These are phyloP conservation scores for Chondrostereum purpureum DNA, from an alignment of 1,284 basidiomycete genomes.

Conservation along the genomic window DNA sequence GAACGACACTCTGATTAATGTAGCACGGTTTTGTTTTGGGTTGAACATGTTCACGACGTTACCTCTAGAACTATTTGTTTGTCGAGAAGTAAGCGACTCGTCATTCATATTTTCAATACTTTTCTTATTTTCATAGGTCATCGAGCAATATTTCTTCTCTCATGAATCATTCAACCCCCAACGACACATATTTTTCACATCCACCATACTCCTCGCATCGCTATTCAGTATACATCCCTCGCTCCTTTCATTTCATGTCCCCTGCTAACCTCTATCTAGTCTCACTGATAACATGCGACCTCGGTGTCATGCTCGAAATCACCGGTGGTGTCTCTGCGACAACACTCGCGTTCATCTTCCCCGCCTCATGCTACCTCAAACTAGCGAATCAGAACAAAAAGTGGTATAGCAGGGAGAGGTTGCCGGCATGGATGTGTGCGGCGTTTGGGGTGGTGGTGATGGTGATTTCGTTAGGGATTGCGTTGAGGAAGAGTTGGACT, in stretches of 20 bases:
- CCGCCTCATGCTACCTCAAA: constrained; percentile 81
- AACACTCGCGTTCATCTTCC: constrained; percentile 91
- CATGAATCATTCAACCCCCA: constrained; percentile 74
- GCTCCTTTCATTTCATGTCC: constrained; percentile 2
- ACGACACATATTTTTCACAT: constrained; percentile 90
- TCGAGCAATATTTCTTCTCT: constrained; percentile 91
- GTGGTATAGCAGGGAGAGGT: constrained; percentile 64
- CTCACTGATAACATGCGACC: constrained; percentile 88
- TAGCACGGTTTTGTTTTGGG: constrained; percentile 93
- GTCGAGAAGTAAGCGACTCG: constrained; percentile 66
- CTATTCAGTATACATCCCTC: constrained; percentile 62
- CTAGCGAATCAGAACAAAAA: constrained; percentile 53
- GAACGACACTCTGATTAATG: constrained; percentile 83
- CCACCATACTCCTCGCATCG: constrained; percentile 74
- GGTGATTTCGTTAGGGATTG: constrained; percentile 68
- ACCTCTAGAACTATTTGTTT: constrained; percentile 90
- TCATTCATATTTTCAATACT: constrained; percentile 4
- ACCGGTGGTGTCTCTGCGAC: constrained; percentile 95
- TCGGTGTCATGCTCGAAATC: constrained; percentile 96
- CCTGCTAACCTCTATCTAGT: constrained; percentile 40
- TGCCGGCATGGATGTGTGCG: constrained; percentile 71
- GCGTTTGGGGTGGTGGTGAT: constrained; percentile 78
- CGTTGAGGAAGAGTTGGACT: constrained; percentile 71
- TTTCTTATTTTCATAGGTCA: constrained; percentile 58
- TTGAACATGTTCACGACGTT: constrained; percentile 98